Conservation (phyloP, 164 flowering plant genomes). For the Dillenia suffruticosa region DNA sequence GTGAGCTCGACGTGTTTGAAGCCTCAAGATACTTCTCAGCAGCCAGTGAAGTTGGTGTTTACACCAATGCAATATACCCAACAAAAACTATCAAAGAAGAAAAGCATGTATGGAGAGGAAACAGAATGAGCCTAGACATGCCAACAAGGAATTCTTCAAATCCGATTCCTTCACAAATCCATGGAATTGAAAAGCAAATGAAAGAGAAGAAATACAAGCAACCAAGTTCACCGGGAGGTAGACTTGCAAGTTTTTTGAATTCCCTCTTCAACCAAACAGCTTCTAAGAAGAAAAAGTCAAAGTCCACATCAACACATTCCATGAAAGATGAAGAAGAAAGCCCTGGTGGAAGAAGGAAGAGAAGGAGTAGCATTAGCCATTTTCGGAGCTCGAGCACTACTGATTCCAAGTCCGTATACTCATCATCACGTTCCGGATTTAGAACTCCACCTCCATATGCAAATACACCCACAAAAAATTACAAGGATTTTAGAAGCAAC, state of each 20-base stretch:
- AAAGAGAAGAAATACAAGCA: conserved; percentile 54
- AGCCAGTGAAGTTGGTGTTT: conserved; percentile 23
- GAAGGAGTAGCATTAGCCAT: conserved; percentile 40
- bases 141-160: conserved; percentile 13
- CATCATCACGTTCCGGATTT: conserved; percentile 49
- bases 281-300: conserved; percentile 74
- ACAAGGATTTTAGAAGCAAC: conserved; percentile 34
- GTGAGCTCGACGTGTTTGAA: conserved; percentile 89
- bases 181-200: conserved; percentile 22
- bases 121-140: conserved; percentile 67
- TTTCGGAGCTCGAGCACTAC: conserved; percentile 14
- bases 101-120: conserved; percentile 30
- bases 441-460: conserved; percentile 56
- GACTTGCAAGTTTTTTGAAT: conserved; percentile 59
- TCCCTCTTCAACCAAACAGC: conserved; percentile 61
- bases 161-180: conserved; percentile 16
- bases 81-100: conserved; percentile 32
- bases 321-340: conserved; percentile 52
- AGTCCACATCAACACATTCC: conserved; percentile 29
- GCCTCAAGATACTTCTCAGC: conserved; percentile 79
- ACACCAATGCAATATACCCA: conserved; percentile 10
- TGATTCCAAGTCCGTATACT: conserved; percentile 14
- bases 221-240: conserved; percentile 89
- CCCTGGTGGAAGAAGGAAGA: conserved; percentile 43
- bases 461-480: conserved; percentile 36